Evolutionary conservation across 75 land plant species (phyloP).

Genomic region (Sequoia sempervirens): DNA sequence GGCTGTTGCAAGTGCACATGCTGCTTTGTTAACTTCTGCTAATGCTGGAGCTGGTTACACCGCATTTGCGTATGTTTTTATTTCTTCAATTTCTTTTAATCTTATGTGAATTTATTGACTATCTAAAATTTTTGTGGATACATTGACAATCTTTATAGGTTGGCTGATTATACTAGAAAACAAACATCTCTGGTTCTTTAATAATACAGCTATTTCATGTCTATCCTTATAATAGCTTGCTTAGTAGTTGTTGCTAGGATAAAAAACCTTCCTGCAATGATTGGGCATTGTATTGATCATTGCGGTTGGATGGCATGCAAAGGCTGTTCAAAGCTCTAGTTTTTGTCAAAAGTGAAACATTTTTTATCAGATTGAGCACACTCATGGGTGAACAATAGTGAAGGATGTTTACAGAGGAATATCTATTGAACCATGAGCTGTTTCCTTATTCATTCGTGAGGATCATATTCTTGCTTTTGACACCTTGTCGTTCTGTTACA

Average conservation of each 20-base stretch:
- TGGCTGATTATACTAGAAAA: neutral
- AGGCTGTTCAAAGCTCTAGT: neutral
- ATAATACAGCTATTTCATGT: neutral
- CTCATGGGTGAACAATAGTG: neutral
- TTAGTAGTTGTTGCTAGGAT: neutral
- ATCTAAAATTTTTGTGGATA: neutral
- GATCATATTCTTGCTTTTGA: neutral
- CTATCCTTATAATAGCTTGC: neutral
- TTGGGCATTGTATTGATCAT: neutral
- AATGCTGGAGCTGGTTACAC: slow-evolving; percentile 75
- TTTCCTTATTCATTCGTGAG: neutral
- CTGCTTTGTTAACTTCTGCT: slow-evolving; percentile 51
- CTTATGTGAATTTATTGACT: neutral
- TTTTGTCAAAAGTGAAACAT: neutral
- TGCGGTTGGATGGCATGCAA: neutral
- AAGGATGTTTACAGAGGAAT: neutral
- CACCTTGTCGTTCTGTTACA: neutral
- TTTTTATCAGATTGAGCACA: neutral
- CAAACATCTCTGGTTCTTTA: neutral
- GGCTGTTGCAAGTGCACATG: slow-evolving; percentile 39
- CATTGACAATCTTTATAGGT: neutral
- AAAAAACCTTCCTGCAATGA: too few relatives aligned
- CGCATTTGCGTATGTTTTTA: slow-evolving; percentile 65
- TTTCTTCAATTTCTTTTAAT: neutral
- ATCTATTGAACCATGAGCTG: neutral